These are phyloP conservation scores for Helminthosporium solani DNA, from an alignment of 2,329 filamentous ascomycete species.

Conservation along the genomic window DNA sequence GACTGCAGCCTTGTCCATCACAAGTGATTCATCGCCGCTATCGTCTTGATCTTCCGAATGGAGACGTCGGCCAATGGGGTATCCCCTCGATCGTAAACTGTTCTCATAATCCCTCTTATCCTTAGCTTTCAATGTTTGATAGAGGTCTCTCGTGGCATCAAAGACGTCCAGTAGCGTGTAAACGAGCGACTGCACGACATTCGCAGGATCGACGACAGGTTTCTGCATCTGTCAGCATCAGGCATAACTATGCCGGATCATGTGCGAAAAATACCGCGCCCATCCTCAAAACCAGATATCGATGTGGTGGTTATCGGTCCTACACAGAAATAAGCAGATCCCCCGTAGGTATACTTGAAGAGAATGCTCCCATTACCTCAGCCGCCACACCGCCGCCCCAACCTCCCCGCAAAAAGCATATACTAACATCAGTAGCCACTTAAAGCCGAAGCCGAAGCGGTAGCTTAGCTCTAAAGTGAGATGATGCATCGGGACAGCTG, in stretches of 20 bases:
- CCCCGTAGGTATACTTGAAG: constrained; percentile 19
- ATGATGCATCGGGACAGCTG: constrained; percentile 41
- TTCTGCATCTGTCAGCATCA: constrained; percentile 21
- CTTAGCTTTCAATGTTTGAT: constrained; percentile 32
- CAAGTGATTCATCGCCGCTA: constrained; percentile 29
- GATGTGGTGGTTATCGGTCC: constrained; percentile 13
- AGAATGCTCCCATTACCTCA: constrained; percentile 9
- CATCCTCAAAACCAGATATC: constrained; percentile 20
- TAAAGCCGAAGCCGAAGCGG: constrained; percentile 4
- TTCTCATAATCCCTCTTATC: constrained; percentile 37
- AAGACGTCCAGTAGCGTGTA: constrained; percentile 37
- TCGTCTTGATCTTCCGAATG: constrained; percentile 29
- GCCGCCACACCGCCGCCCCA: constrained; percentile 20
- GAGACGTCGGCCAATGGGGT: constrained; percentile 27
- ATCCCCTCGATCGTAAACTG: constrained; percentile 29
- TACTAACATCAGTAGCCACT: constrained; percentile 14
- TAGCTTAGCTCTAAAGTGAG: constrained; percentile 23
- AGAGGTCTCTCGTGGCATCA: constrained; percentile 37
- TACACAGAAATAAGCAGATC: constrained; percentile 14
- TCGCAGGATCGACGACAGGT: constrained; percentile 24
- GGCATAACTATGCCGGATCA: not conserved
- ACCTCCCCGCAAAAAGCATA: constrained; percentile 10
- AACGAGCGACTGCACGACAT: constrained; percentile 35
- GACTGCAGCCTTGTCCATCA: constrained; percentile 36
- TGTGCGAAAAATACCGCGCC: constrained; percentile 23